Base-by-base conservation (phyloP, 2,329 filamentous ascomycete species). In the Podosphaera aphanis region DNA sequence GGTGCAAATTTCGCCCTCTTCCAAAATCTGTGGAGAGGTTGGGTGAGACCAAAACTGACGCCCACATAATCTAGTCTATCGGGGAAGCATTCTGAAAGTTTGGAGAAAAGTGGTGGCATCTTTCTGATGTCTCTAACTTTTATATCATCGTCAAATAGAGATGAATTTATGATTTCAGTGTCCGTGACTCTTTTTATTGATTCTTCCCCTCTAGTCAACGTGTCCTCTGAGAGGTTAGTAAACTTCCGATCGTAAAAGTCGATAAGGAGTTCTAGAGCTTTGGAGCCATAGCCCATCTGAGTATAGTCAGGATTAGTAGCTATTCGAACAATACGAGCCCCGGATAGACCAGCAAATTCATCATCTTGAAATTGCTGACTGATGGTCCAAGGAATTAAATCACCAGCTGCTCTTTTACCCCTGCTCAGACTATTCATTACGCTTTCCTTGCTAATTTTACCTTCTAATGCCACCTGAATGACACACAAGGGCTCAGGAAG, bases 301-400 rank as follows among this genome's bases (percentile, higher is more conserved):
- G 80, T 69, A 55, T 93, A 94, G 53, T 95, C 86, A 0, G 92
- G 90, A 59, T 94, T 93, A 0, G 90, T 94, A 18, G 92, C 90
- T 56, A 98, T 95, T 43, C 90, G 77, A 15, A 98, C 88, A 41
- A 98, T 67, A 49, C 90, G 76, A 29, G 88, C 90, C 47, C 90
- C 92, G 13, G 88, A 95, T 0, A 98, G 70, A 36, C 82, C 79
- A 11, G 88, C 90, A 59, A 98, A 98, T 52, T 94, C 85, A 52
- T 93, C 84, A 56, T 98, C 90, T 59, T 95, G 90, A 66, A 93
- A 98, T 60, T 98, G 90, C 60, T 95, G 86, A 60, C 84, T 93
- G 50, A 98, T 83, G 27, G 95, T 72, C 90, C 90, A 98, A 0
- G 90, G 90, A 47, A 98, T 98, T 46, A 98, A 66, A 61, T 98